A percentile compares a stretch with the other conserved stretches of the same genome.
Conservation (phyloP, 2,329 filamentous ascomycete species). For the Clarireedia hainanense region DNA sequence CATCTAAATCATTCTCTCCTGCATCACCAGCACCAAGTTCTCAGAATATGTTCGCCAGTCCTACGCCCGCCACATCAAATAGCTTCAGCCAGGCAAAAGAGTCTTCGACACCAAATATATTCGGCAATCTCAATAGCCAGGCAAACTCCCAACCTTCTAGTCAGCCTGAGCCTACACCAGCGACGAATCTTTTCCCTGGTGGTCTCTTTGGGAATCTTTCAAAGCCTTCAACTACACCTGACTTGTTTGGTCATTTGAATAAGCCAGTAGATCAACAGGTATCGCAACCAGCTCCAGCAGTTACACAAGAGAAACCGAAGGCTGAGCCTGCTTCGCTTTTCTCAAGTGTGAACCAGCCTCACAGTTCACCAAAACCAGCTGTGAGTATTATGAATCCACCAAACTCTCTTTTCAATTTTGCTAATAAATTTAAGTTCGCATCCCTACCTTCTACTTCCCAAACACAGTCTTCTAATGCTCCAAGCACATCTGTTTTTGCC, state of each 20-base stretch:
- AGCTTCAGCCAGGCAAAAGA: background rate
- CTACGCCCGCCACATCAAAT: background rate
- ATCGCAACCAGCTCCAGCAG: constrained; percentile 8
- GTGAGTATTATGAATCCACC: background rate
- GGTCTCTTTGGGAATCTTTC: background rate
- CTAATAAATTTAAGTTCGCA: background rate
- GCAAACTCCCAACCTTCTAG: background rate
- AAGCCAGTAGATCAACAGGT: constrained; percentile 16
- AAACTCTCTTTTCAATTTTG: background rate
- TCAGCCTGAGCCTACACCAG: constrained; percentile 1
- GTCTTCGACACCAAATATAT: constrained; percentile 9
- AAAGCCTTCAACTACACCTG: constrained; percentile 2
- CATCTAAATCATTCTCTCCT: background rate
- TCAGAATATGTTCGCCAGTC: background rate
- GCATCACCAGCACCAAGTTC: background rate
- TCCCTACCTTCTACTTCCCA: constrained; percentile 2
- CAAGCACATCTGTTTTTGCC: background rate
- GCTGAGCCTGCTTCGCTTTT: background rate
- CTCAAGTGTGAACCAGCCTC: background rate
- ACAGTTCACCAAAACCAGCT: background rate
- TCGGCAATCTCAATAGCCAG: constrained; percentile 10
- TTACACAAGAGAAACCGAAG: background rate
- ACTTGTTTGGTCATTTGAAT: constrained; percentile 17
- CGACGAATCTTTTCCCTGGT: background rate
- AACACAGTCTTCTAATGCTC: background rate